These are phyloP conservation scores for Dalechampia spathulata DNA, from an alignment of 441 rosid genomes.

Conservation along the genomic window DNA sequence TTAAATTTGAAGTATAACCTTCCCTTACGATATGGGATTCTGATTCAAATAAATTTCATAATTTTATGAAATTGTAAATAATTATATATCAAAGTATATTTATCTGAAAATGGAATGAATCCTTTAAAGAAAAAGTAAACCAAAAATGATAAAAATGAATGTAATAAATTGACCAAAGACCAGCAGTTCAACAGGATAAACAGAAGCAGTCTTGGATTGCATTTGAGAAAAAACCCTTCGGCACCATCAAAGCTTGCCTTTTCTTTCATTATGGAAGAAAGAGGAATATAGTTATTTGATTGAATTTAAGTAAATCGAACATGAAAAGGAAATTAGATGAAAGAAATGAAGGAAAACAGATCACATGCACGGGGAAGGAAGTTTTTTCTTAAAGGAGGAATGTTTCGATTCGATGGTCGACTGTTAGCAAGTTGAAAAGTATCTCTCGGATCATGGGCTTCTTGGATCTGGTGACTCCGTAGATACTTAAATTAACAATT, in stretches of 20 bases:
- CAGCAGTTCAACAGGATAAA: neutral
- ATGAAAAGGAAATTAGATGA: neutral
- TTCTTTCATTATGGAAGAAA: too few species aligned
- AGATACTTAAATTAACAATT: neutral
- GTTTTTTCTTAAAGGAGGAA: constrained; percentile 31
- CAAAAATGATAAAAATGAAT: too few species aligned
- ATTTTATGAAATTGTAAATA: neutral
- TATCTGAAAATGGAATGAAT: too few species aligned
- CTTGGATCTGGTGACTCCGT: constrained; percentile 38
- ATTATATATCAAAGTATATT: too few species aligned
- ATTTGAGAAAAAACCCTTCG: too few species aligned
- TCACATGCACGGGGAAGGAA: constrained; percentile 4
- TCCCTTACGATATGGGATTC: neutral
- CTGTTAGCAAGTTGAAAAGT: neutral
- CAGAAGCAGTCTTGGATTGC: too few species aligned
- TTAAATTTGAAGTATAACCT: neutral
- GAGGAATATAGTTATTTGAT: too few species aligned
- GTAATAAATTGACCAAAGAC: neutral
- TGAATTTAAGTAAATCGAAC: too few species aligned
- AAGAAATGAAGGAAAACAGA: neutral
- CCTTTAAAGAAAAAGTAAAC: too few species aligned
- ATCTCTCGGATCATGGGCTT: constrained; percentile 49
- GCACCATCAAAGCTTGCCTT: too few species aligned
- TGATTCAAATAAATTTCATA: too few species aligned
- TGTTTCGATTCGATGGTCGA: constrained; percentile 23